Evolutionary conservation across 2,329 filamentous ascomycete species (phyloP).

Genomic region (Exophiala xenobiotica): DNA sequence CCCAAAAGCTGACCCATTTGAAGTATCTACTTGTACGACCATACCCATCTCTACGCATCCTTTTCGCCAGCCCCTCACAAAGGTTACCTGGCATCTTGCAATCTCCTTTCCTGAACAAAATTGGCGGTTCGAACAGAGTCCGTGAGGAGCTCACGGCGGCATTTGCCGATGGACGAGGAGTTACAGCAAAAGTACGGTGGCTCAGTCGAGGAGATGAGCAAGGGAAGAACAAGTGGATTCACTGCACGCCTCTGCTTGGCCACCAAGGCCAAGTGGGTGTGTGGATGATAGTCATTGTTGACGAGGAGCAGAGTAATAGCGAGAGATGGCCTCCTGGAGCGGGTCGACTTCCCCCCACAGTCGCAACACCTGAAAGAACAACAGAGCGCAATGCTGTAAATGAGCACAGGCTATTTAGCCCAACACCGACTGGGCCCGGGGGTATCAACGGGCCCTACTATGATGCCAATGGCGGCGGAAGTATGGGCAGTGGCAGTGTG

Average conservation of each 20-base stretch:
- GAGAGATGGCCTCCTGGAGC: constrained; percentile 14
- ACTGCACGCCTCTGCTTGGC: constrained; percentile 71
- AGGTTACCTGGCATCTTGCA: constrained; percentile 67
- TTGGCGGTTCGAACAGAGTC: constrained; percentile 51
- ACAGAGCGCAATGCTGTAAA: constrained; percentile 6
- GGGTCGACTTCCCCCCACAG: constrained; percentile 18
- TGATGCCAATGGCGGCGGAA: constrained; percentile 15
- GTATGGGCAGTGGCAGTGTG: constrained; percentile 16
- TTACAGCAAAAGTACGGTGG: constrained; percentile 75
- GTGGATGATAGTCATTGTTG: constrained; percentile 75
- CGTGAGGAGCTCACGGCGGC: constrained; percentile 58
- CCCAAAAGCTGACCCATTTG: constrained; percentile 6
- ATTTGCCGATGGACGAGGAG: constrained; percentile 65
- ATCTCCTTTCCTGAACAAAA: constrained; percentile 49
- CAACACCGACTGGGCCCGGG: constrained; percentile 8
- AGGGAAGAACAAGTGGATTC: constrained; percentile 70
- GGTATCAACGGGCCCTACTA: constrained; percentile 6
- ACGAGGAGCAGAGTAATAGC: constrained; percentile 53
- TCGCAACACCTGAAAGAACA: constrained; percentile 16
- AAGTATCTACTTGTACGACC: constrained; percentile 53
- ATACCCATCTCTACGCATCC: constrained; percentile 63
- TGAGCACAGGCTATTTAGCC: constrained; percentile 2
- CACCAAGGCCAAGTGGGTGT: constrained; percentile 68
- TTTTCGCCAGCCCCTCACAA: constrained; percentile 68
- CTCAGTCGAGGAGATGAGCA: constrained; percentile 50